A percentile compares a stretch with the other conserved stretches of the same genome.
These are phyloP conservation scores for Boletellus ananas DNA, from an alignment of 768 basidiomycete species.

Conservation along the genomic window DNA sequence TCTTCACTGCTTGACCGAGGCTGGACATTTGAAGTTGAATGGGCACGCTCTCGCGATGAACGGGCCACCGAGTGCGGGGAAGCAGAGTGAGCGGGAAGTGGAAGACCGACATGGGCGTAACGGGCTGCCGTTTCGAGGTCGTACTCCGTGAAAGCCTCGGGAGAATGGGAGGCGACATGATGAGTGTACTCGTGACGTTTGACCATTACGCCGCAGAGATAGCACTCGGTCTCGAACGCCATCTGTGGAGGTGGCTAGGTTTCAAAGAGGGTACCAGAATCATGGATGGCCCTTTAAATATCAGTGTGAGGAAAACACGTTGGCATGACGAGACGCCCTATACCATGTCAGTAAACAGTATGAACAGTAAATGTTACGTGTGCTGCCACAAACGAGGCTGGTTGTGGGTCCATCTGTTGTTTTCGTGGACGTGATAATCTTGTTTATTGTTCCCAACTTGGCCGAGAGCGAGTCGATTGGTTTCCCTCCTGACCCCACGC, in stretches of 20 bases:
- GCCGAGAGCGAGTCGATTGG: no score
- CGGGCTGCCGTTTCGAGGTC: background rate
- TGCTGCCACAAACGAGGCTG: background rate
- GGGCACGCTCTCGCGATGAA: background rate
- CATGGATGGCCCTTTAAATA: background rate
- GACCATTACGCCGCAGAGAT: slow-evolving; percentile 14
- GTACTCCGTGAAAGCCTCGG: no score
- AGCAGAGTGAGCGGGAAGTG: background rate
- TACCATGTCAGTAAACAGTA: no score
- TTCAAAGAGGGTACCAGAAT: no score
- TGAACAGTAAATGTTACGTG: no score
- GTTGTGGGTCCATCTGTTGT: slow-evolving; percentile 5
- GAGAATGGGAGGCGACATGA: slow-evolving; percentile 14
- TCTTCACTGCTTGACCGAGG: background rate
- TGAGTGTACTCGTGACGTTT: slow-evolving; percentile 7
- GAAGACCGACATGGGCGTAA: background rate
- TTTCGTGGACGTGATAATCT: no score
- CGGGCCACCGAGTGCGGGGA: background rate
- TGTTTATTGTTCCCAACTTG: no score
- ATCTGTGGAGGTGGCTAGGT: slow-evolving; percentile 1
- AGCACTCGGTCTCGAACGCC: slow-evolving; percentile 5
- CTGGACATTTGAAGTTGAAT: background rate
- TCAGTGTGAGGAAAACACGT: no score
- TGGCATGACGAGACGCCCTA: no score
- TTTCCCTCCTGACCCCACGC: no score